Conservation (phyloP, 192 early-diverging fungal species). For the Umbelopsis vinacea region DNA sequence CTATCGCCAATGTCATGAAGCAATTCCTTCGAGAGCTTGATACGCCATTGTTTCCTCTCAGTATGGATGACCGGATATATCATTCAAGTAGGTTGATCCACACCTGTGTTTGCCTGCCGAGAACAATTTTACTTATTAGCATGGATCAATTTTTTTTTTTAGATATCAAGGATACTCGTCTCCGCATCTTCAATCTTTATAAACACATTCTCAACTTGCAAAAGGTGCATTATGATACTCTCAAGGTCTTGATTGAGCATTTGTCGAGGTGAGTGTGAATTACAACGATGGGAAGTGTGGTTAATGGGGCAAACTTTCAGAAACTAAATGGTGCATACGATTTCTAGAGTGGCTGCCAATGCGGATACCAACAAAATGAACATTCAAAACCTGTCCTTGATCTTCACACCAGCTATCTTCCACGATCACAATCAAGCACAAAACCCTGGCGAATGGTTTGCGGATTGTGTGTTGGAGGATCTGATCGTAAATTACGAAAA, state of each 20-base stretch:
- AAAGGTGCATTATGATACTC: slow-evolving; percentile 41
- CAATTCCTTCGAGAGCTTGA: slow-evolving; percentile 66
- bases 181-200: slow-evolving; percentile 15
- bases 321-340: too few relatives aligned
- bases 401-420: slow-evolving; percentile 69
- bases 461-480: slow-evolving; percentile 36
- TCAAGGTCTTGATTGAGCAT: slow-evolving; percentile 59
- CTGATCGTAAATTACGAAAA: slow-evolving; percentile 25
- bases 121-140: background rate
- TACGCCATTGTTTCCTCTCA: slow-evolving; percentile 60
- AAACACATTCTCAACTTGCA: slow-evolving; percentile 4
- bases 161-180: slow-evolving; percentile 16
- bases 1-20: slow-evolving; percentile 65
- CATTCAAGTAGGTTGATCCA: slow-evolving; percentile 51
- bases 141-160: background rate
- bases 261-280: slow-evolving; percentile 49
- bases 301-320: too few relatives aligned
- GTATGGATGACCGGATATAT: slow-evolving; percentile 50
- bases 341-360: slow-evolving; percentile 50
- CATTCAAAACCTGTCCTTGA: slow-evolving; percentile 61
- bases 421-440: slow-evolving; percentile 54
- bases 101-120: too few relatives aligned
- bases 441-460: slow-evolving; percentile 30
- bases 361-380: slow-evolving; percentile 70
- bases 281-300: too few relatives aligned